Conservation (phyloP, 208 protist species). For the Wallacemonas sp. region DNA sequence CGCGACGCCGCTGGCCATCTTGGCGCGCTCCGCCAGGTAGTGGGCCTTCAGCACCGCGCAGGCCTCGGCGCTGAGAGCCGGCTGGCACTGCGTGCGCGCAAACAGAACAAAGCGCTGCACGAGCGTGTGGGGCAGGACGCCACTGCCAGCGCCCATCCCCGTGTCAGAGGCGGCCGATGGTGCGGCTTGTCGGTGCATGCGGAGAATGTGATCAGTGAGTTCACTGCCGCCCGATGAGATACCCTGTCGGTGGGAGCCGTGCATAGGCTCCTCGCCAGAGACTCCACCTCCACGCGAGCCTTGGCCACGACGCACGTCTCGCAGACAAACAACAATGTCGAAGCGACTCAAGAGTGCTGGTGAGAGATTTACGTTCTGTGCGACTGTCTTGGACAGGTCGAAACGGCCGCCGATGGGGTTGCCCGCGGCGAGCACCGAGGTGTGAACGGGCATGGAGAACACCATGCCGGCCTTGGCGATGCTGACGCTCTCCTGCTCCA, state of each 20-base stretch:
- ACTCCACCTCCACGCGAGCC: not conserved
- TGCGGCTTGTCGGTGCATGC: conserved; percentile 50
- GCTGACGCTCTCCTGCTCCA: conserved; percentile 99
- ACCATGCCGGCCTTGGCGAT: conserved; percentile 98
- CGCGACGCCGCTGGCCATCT: conserved; percentile 15
- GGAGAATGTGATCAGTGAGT: conserved; percentile 96
- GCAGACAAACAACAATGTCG: conserved; percentile 96
- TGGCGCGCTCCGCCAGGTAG: conserved; percentile 62
- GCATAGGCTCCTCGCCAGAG: too few species aligned
- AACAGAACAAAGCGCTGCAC: conserved; percentile 77
- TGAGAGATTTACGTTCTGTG: conserved; percentile 96
- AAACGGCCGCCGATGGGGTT: conserved; percentile 96
- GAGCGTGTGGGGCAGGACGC: conserved; percentile 45
- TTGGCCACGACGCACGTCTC: conserved; percentile 25
- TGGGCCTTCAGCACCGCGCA: conserved; percentile 52
- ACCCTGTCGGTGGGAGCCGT: too few species aligned
- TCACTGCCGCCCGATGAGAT: conserved; percentile 26
- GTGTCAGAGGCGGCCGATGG: not conserved
- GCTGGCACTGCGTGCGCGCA: conserved; percentile 63
- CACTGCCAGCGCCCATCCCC: conserved; percentile 2
- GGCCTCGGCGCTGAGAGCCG: conserved; percentile 52
- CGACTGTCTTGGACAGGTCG: conserved; percentile 92
- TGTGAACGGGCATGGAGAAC: conserved; percentile 96
- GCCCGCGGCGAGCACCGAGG: conserved; percentile 97
- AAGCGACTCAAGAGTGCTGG: conserved; percentile 97